Evolutionary conservation across 768 basidiomycete species (phyloP).

Genomic region (Glaciozyma martinii): DNA sequence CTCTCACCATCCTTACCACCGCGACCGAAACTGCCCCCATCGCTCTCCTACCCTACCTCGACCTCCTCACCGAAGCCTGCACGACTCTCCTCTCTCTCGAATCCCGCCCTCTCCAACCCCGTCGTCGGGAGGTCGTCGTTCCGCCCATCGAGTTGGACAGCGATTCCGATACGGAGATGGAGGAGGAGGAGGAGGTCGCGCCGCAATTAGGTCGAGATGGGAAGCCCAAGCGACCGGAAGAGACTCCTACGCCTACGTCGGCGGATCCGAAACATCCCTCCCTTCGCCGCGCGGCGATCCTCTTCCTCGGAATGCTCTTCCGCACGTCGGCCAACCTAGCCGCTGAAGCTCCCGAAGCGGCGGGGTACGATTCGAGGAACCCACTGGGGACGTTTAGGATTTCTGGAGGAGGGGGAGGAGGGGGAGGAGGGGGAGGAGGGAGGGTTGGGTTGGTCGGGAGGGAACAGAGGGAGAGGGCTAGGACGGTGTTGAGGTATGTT

Average conservation of each 20-base stretch:
- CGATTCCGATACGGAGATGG: conserved; percentile 3
- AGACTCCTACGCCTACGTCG: conserved; percentile 1
- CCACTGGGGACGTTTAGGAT: background rate
- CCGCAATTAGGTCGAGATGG: conserved; percentile 4
- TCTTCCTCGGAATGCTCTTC: conserved; percentile 8
- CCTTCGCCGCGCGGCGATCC: conserved; percentile 2
- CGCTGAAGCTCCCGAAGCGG: background rate
- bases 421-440: background rate
- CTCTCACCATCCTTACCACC: conserved; percentile 59
- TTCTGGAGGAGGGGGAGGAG: background rate
- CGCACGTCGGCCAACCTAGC: background rate
- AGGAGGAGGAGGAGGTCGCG: conserved; percentile 15
- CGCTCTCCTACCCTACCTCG: conserved; percentile 55
- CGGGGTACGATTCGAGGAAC: background rate
- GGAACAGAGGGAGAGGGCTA: conserved; percentile 43
- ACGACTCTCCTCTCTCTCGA: conserved; percentile 58
- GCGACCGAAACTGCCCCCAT: conserved; percentile 58
- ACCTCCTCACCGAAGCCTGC: conserved; percentile 58
- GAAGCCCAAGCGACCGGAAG: background rate
- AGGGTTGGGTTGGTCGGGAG: background rate
- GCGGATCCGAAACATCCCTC: conserved; percentile 1
- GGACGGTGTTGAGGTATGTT: conserved; percentile 59
- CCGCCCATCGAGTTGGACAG: background rate
- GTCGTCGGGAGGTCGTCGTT: background rate
- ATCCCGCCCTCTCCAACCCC: conserved; percentile 25